phyloP scores from a whole-genome alignment of 441 rosid genomes.

The Adansonia gregorii region DNA sequence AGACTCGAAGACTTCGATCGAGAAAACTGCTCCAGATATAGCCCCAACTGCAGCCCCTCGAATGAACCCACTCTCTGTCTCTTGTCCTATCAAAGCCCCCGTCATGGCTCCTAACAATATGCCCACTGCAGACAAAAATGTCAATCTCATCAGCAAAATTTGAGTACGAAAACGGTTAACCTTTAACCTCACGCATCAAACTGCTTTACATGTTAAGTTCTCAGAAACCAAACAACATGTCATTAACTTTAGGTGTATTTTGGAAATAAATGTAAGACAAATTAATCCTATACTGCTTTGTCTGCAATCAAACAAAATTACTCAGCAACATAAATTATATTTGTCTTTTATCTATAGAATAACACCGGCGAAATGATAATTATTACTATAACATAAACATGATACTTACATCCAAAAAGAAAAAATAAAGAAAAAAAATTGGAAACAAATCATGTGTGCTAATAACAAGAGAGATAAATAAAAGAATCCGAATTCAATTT shows the following conservation, averaged over 20 bases:
- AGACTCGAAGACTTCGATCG: constrained; percentile 93
- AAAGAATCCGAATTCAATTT: constrained; percentile 12
- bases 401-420: background rate
- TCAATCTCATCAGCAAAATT: constrained; percentile 21
- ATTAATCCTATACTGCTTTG: constrained; percentile 8
- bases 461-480: background rate
- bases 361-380: background rate
- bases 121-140: constrained; percentile 63
- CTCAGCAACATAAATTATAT: background rate
- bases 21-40: constrained; percentile 98
- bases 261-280: constrained; percentile 20
- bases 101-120: constrained; percentile 94
- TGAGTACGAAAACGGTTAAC: background rate
- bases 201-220: constrained; percentile 12
- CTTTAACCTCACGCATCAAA: background rate
- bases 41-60: constrained; percentile 98
- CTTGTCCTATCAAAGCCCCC: constrained; percentile 98
- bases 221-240: constrained; percentile 20
- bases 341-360: background rate
- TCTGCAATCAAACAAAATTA: constrained; percentile 20
- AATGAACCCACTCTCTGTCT: constrained; percentile 95
- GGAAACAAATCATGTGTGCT: background rate
- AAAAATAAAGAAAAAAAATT: too few relatives aligned
- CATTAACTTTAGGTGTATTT: background rate
- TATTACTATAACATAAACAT: background rate